Evolutionary conservation across 1,284 basidiomycete species (phyloP).

Genomic region (Agroathelia rolfsii): DNA sequence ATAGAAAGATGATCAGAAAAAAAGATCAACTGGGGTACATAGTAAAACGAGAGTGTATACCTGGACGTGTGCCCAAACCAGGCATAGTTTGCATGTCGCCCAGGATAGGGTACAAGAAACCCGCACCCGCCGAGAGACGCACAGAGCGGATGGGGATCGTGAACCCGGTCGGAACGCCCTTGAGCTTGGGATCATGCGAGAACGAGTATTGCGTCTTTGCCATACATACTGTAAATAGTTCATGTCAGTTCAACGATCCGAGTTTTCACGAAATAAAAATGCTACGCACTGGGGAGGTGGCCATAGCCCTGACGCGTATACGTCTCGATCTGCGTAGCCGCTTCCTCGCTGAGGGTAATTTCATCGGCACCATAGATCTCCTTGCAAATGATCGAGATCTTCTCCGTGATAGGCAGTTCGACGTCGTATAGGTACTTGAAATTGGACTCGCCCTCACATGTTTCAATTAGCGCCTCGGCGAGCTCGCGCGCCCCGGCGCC

Average conservation of each 20-base stretch:
- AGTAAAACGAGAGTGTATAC: slow-evolving; percentile 33
- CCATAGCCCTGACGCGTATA: slow-evolving; percentile 89
- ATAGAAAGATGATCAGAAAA: background rate
- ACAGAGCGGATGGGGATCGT: slow-evolving; percentile 89
- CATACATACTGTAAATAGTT: slow-evolving; percentile 71
- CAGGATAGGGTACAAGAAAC: slow-evolving; percentile 91
- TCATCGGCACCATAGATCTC: slow-evolving; percentile 90
- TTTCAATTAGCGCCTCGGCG: slow-evolving; percentile 78
- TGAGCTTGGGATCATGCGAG: slow-evolving; percentile 88
- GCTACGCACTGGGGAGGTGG: slow-evolving; percentile 63
- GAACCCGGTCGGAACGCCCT: slow-evolving; percentile 86
- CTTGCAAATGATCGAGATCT: slow-evolving; percentile 80
- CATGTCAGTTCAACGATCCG: slow-evolving; percentile 16
- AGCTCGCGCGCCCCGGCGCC: slow-evolving; percentile 82
- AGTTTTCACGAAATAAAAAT: background rate
- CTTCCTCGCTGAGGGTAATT: slow-evolving; percentile 77
- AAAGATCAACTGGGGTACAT: background rate
- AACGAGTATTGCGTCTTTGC: slow-evolving; percentile 98
- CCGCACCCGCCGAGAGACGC: slow-evolving; percentile 85
- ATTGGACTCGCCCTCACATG: slow-evolving; percentile 74
- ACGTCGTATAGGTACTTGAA: slow-evolving; percentile 92
- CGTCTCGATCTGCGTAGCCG: slow-evolving; percentile 80
- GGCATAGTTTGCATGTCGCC: slow-evolving; percentile 99
- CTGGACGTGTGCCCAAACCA: slow-evolving; percentile 88
- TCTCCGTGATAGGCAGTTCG: slow-evolving; percentile 74